These are phyloP conservation scores for Sistotremastrum suecicum DNA, from an alignment of 768 basidiomycete genomes.

Conservation along the genomic window DNA sequence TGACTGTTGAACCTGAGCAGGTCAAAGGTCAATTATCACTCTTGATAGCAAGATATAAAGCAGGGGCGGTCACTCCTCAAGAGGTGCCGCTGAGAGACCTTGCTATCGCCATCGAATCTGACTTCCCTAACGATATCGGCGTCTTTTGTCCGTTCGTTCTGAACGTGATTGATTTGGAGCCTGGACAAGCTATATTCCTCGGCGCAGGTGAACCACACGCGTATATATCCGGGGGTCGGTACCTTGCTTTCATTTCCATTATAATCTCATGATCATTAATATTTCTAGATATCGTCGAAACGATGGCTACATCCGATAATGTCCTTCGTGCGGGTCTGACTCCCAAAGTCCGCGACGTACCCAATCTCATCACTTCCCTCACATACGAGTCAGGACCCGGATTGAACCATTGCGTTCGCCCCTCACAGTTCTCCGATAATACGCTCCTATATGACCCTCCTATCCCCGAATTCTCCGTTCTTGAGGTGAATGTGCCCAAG, in stretches of 20 bases:
- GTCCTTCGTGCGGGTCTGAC: slow-evolving; percentile 98
- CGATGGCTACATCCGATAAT: slow-evolving; percentile 98
- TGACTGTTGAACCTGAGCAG: slow-evolving; percentile 51
- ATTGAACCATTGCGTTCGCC: slow-evolving; percentile 54
- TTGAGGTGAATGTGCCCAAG: slow-evolving; percentile 37
- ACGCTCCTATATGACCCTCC: slow-evolving; percentile 77
- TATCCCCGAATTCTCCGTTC: slow-evolving; percentile 84
- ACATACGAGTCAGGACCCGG: slow-evolving; percentile 70
- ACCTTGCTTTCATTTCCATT: background rate
- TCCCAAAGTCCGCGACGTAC: slow-evolving; percentile 89
- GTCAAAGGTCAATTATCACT: slow-evolving; percentile 40
- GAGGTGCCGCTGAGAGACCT: slow-evolving; percentile 44
- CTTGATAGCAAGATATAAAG: slow-evolving; percentile 51
- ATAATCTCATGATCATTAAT: background rate
- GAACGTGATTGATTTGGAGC: slow-evolving; percentile 66
- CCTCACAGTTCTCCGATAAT: slow-evolving; percentile 30
- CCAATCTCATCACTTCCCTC: slow-evolving; percentile 74
- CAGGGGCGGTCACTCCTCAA: slow-evolving; percentile 21
- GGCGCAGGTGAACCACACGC: slow-evolving; percentile 96
- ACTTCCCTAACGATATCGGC: slow-evolving; percentile 92
- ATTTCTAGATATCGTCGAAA: slow-evolving; percentile 82
- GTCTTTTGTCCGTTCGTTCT: slow-evolving; percentile 81
- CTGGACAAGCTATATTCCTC: slow-evolving; percentile 88
- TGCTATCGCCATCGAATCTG: slow-evolving; percentile 24
- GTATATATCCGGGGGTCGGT: slow-evolving; percentile 80